A percentile compares a stretch with the other conserved stretches of the same genome.
Conservation (phyloP, 2,329 filamentous ascomycete species). For the Bipolaris gigantea region DNA sequence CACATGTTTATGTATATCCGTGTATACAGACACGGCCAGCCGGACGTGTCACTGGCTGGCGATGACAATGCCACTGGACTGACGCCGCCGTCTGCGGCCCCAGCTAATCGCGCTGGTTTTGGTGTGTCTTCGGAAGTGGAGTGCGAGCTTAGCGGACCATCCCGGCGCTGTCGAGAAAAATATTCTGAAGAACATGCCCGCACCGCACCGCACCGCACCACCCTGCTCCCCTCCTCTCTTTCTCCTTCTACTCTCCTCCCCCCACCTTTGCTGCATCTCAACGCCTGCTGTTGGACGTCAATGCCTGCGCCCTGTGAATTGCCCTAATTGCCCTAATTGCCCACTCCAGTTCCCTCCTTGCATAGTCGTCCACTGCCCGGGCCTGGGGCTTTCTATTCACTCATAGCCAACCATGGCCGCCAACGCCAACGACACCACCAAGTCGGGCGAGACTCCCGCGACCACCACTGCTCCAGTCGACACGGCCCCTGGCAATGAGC, state of each 20-base stretch:
- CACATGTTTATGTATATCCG: background rate
- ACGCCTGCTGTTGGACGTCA: slow-evolving; percentile 38
- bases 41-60: background rate
- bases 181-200: slow-evolving; percentile 26
- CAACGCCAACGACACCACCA: slow-evolving; percentile 43
- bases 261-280: slow-evolving; percentile 13
- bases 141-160: slow-evolving; percentile 25
- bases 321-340: slow-evolving; percentile 17
- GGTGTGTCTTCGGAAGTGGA: slow-evolving; percentile 16
- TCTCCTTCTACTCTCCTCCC: background rate
- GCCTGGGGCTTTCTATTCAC: slow-evolving; percentile 16
- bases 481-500: background rate
- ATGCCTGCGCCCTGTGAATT: slow-evolving; percentile 39
- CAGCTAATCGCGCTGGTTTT: background rate
- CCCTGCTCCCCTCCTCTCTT: slow-evolving; percentile 1
- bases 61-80: background rate
- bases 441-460: slow-evolving; percentile 38
- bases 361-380: slow-evolving; percentile 24
- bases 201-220: slow-evolving; percentile 1
- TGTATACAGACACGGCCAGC: background rate
- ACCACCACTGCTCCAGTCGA: slow-evolving; percentile 11
- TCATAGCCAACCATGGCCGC: slow-evolving; percentile 36
- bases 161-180: slow-evolving; percentile 31
- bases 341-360: slow-evolving; percentile 28
- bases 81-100: slow-evolving; percentile 10